Base-by-base conservation (phyloP, 2,329 filamentous ascomycete genomes). In the Aspergillus hiratsukae region DNA sequence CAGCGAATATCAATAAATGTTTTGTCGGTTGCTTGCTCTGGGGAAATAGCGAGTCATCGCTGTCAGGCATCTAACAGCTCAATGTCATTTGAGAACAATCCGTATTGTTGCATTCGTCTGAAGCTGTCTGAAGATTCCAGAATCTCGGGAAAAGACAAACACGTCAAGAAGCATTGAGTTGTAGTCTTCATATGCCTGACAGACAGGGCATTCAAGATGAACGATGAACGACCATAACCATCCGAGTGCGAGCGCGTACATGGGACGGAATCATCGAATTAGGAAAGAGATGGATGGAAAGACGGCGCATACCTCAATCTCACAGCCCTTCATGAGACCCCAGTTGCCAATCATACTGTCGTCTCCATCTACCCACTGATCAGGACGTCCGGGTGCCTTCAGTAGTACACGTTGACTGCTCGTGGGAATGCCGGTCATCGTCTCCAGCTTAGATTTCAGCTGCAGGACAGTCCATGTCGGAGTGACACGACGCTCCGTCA, bases 371-470 rank as follows among this genome's bases (percentile, higher is more conserved):
- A 87, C 74, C 62, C 90, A 80, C 59, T 80, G 80, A 61, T 86
- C 81, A 65, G 85, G 81, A 55, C 78, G 75, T 35, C 82, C 82
- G 27, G 82, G 79, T 17, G 86, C 78, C 71, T 87, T 89, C 69
- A 97, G 80, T 29, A 80, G 86, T 59, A 99, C 82, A 60, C 80
- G 84, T 74, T 97, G 94, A 58, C 82, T 86, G 29, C 82, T 83
- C 10, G 92, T 89, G 17, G 94, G 93, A 40, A 97, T 86, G 59
- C 94, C 94, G 1, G 93, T 97, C 75, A 97, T 87, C 59, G 91
- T 88, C 75, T 97, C 93, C 52, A 99, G 86, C 74, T 94, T 95
- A 53, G 81, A 77, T 78, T 93, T 96, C 66, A 97, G 82, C 67
- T 90, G 87, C 54, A 83, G 81, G 69, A 99, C 88, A 59, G 87